Evolutionary conservation across 1,139 yeast genomes (phyloP), one percentile per base, ranked within the genome.

Genomic region (Taphrina pruni): DNA sequence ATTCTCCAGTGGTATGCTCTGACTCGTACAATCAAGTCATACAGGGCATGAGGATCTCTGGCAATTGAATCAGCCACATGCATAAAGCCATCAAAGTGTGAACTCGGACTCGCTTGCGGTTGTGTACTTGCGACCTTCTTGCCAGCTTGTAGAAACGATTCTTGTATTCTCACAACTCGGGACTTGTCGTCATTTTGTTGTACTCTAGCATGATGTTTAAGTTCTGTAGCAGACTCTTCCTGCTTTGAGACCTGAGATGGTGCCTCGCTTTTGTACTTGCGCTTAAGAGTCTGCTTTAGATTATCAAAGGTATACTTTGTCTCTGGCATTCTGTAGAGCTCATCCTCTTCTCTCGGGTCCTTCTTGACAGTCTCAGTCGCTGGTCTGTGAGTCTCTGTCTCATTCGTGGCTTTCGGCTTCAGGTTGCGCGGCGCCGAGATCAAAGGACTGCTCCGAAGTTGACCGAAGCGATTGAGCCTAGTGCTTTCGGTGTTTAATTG

Each of bases 31-130:
- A 50, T 21, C 32, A 50, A 11, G n/a, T 50, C 54, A 50, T 50
- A 50, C 36, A 50, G 36, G 11, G 54, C 54, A 11, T 50, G 54
- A 2, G 54, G 54, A 50, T 50, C 36, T 50, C 21, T 50, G 32
- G 54, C 20, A 35, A 50, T n/a, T 11, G 12, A 9, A 21, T 50
- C 54, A n/a, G 54, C 14, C 35, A 50, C 36, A 50, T 50, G 54
- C 32, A 26, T 1, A 21, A 9, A 20, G 32, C 54, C 36, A 11
- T 21, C 54, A 26, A 21, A 6, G 2, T 50, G 54, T 26, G 54
- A 45, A 8, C 17, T 45, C 14, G 43, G 4, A 26, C 32, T 26
- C 6, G 14, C 3, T 3, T 3, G 43, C 43, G 11, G 2, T 39
- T 39, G 43, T 39, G 11, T 14, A 14, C 14, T 6, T 39, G 11